Base-by-base conservation (phyloP, 306 rosid genomes). In the Cyclanthera cordifolia region DNA sequence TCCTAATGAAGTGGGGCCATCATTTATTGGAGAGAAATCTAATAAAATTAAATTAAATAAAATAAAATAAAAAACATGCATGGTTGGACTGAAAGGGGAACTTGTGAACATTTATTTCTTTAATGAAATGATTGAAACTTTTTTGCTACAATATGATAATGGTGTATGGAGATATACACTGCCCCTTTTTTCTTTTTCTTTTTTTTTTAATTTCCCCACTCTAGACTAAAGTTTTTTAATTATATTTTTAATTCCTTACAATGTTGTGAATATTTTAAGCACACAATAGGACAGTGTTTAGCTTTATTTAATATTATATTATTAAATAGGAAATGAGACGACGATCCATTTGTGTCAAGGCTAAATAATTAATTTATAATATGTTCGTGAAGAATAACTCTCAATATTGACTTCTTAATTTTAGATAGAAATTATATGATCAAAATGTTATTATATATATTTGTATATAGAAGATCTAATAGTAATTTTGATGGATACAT, bases 41-140 rank as follows among this genome's bases (percentile, higher is more conserved):
- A 23, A 24, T 66, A 24, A 46, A 46, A 65, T 14, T 54, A 66
- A 66, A 15, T 2, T 4, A 54, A 66, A 66, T 66, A 24, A 46
- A 46, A 65, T 14, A 54, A 66, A 66, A 15, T 2, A 11, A 54
- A 66, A 66, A 54, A 66, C 70, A 66, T 66, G 70, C 39, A 66
- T 66, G 70, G 70, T 66, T 66, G 70, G 70, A 53, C 15, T 46
- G 53, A 46, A 66, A 21, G 53, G 70, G 39, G 21, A 20, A 23
- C 39, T 64, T 65, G 15, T 23, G 23, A 53, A 43, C 54, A 65
- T 65, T 65, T 65, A 65, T 46, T 66, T 66, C 54, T 66, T 66
- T 66, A 66, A 13, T 66, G 54, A 66, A 66, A 66, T 66, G 54
- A 66, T 66, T 66, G 37, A 46, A 66, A 66, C 54, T 66, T 66